Percentiles rank a stretch among this genome's conserved stretches.
These are phyloP conservation scores for Acanthamoeba lenticulata DNA, from an alignment of 208 protist species.

Conservation along the genomic window DNA sequence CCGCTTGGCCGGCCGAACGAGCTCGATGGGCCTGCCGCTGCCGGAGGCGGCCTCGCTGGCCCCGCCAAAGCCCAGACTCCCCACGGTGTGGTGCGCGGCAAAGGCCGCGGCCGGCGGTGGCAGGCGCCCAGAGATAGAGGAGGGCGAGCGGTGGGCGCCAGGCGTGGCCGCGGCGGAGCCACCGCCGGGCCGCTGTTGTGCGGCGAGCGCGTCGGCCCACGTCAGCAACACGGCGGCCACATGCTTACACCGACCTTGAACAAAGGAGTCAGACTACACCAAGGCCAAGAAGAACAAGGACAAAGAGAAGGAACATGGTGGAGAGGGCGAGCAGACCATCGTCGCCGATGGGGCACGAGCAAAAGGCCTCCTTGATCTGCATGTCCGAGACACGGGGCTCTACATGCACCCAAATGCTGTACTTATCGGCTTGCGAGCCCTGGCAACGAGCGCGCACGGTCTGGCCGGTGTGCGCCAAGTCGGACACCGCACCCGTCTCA, in stretches of 20 bases:
- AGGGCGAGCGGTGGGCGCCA: background rate
- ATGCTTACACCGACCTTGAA: slow-evolving; percentile 26
- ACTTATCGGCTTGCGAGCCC: background rate
- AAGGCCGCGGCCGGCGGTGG: background rate
- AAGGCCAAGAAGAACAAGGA: background rate
- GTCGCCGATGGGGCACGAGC: background rate
- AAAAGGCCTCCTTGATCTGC: background rate
- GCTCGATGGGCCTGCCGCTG: background rate
- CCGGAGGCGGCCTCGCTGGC: background rate
- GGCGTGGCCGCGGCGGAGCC: background rate
- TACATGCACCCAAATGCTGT: background rate
- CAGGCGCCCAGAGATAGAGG: background rate
- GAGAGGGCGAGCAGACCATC: background rate
- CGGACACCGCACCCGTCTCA: slow-evolving; percentile 8
- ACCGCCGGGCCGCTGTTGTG: background rate
- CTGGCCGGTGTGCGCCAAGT: background rate
- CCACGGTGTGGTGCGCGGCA: background rate
- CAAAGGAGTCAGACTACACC: background rate
- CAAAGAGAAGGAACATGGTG: background rate
- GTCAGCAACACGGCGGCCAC: slow-evolving; percentile 16
- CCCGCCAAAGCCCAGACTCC: background rate
- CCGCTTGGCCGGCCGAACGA: background rate
- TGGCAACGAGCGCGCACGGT: background rate
- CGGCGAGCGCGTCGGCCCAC: background rate
- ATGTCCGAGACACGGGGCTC: background rate